phyloP scores from a whole-genome alignment of 2,329 filamentous ascomycete species.

The Dactylella cylindrospora region DNA sequence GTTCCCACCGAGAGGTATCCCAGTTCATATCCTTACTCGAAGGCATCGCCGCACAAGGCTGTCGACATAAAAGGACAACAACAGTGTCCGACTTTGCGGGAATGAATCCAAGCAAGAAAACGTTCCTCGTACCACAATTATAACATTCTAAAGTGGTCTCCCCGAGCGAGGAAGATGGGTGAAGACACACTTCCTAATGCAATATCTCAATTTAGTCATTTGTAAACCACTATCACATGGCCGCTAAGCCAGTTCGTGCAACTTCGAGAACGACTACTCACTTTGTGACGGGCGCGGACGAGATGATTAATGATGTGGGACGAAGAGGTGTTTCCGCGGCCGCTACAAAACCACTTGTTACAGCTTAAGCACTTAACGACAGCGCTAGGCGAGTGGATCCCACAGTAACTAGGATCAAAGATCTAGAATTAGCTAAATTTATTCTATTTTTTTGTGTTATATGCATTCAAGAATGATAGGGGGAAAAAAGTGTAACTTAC shows the following conservation, averaged over 20 bases:
- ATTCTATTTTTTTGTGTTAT: not conserved
- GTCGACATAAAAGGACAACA: slow-evolving; percentile 91
- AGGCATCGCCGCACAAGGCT: slow-evolving; percentile 90
- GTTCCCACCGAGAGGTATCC: slow-evolving; percentile 97
- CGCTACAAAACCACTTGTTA: slow-evolving; percentile 99
- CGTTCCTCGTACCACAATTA: slow-evolving; percentile 99
- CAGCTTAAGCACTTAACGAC: slow-evolving; percentile 96
- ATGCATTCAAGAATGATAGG: slow-evolving; percentile 27
- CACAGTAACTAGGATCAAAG: slow-evolving; percentile 71
- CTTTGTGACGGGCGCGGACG: slow-evolving; percentile 90
- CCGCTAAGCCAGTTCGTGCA: not conserved
- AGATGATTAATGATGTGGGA: slow-evolving; percentile 98
- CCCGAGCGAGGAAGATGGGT: slow-evolving; percentile 86
- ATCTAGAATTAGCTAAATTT: slow-evolving; percentile 21
- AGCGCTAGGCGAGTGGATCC: slow-evolving; percentile 90
- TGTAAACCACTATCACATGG: not conserved
- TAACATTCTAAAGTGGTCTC: slow-evolving; percentile 98
- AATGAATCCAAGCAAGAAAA: slow-evolving; percentile 95
- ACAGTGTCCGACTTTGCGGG: slow-evolving; percentile 98
- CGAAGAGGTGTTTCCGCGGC: slow-evolving; percentile 91
- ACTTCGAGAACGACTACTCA: slow-evolving; percentile 8
- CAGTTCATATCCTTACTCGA: slow-evolving; percentile 99
- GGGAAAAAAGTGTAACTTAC: slow-evolving; percentile 59
- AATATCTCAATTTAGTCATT: not conserved
- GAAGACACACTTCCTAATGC: slow-evolving; percentile 79